Evolutionary conservation across 139 green algal species (phyloP).

Genomic region (Gonium pectorale): DNA sequence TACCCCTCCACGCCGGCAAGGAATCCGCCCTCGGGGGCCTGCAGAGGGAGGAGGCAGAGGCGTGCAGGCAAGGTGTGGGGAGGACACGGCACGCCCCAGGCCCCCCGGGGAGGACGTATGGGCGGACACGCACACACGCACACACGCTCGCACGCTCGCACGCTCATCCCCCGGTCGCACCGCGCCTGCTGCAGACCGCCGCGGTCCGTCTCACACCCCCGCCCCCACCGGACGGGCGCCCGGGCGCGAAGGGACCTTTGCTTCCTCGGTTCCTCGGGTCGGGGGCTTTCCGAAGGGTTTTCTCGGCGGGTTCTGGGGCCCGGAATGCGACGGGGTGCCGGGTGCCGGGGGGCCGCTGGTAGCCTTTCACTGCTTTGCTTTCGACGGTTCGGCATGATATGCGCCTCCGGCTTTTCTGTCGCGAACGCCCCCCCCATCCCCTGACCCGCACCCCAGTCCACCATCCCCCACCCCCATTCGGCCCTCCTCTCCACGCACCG

Average conservation of each 20-base stretch:
- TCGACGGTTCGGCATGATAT: no score
- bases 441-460: neutral
- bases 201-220: no score
- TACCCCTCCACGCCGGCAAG: slow-evolving; percentile 4
- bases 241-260: no score
- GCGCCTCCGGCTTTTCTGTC: no score
- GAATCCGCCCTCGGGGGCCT: slow-evolving; percentile 6
- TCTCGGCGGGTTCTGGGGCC: no score
- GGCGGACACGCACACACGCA: no score
- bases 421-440: no score
- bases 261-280: no score
- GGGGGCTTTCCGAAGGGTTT: neutral
- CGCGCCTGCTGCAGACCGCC: neutral
- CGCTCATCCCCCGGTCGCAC: neutral
- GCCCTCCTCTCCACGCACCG: neutral
- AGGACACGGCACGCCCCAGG: neutral
- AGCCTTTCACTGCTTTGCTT: no score
- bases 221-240: no score
- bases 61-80: neutral
- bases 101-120: neutral
- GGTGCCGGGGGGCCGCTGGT: no score
- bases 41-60: neutral
- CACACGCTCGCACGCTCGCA: neutral
- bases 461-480: neutral
- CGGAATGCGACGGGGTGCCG: no score